Base-by-base conservation (phyloP, 1,284 basidiomycete genomes). In the Cryptococcus maquisensis region DNA sequence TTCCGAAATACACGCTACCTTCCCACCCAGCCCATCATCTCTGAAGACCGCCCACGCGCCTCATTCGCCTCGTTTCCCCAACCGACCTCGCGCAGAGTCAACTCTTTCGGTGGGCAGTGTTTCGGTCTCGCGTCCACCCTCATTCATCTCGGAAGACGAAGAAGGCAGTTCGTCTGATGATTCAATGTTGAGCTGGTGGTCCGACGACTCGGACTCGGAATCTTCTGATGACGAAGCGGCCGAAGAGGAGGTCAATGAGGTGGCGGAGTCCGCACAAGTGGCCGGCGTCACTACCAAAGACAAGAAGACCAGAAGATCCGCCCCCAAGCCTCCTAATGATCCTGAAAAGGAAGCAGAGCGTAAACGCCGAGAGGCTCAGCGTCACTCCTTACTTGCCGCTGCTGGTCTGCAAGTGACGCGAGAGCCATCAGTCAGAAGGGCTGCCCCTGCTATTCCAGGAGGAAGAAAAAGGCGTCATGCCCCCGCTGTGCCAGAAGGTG, bases 311-410 rank as follows among this genome's bases (percentile, higher is more conserved):
- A 51, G 38, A 3, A 20, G 24, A 13, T 28, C 47, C 7, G 47
- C 47, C 2, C 47, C 47, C 32, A 38, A 36, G 15, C 16, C 18
- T 18, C 18, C 32, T 20, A 46, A 5, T 10, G 77, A 66, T 4
- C 61, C 69, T 39, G 74, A 70, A 41, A 80, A 80, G 45, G 80
- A 81, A 41, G 81, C 61, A 4, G 85, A 87, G 54, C 80, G 81
- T 16, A 80, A 81, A 60, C 82, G 84, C 28, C 82, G 89, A 42
- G 90, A 86, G 55, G 78, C 81, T 18, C 91, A 94, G 70, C 80
- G 90, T 28, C 82, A 85, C 62, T 81, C 86, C 23, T 88, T 95
- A 9, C 78, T 97, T 15, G 85, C 91, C 68, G 89, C 90, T 0
- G 91, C 91, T 0, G 94, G 94, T 0, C 77, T 96, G 37, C 83